These are phyloP conservation scores for Salvia rosmarinus DNA, from an alignment of 257 asterid species.

Conservation along the genomic window DNA sequence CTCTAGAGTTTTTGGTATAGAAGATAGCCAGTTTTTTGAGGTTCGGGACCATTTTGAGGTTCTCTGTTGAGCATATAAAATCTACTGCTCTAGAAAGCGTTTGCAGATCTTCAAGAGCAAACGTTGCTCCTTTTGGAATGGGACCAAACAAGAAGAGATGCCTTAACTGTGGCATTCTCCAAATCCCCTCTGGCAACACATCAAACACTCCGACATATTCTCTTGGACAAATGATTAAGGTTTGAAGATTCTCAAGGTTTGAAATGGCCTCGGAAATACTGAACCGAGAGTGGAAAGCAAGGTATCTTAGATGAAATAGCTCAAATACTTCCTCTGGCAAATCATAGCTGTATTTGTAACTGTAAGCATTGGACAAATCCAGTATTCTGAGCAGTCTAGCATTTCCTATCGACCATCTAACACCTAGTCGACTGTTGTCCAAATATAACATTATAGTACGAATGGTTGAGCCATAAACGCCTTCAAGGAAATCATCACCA, in stretches of 20 bases:
- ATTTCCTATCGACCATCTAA: neutral
- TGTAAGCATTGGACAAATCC: neutral
- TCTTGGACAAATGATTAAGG: constrained; percentile 12
- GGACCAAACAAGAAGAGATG: neutral
- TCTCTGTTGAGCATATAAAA: neutral
- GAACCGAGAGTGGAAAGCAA: constrained; percentile 3
- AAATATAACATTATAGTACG: neutral
- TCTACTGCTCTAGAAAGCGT: neutral
- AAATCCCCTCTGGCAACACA: neutral
- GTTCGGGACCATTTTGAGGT: neutral
- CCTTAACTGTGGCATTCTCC: constrained; percentile 18
- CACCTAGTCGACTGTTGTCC: fast-evolving
- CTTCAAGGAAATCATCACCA: too few relatives aligned
- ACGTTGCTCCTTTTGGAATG: neutral
- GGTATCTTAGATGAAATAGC: constrained; percentile 6
- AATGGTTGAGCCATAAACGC: neutral
- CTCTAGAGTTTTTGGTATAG: too few relatives aligned
- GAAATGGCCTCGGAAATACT: neutral
- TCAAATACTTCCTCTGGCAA: neutral
- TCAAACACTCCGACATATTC: neutral
- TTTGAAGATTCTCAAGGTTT: constrained; percentile 24
- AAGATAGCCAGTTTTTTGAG: neutral
- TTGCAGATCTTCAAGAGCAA: neutral
- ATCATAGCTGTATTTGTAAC: neutral
- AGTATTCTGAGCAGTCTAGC: constrained; percentile 5